Evolutionary conservation across 305 asterid genomes (phyloP).

Genomic region (Euphrasia arctica): DNA sequence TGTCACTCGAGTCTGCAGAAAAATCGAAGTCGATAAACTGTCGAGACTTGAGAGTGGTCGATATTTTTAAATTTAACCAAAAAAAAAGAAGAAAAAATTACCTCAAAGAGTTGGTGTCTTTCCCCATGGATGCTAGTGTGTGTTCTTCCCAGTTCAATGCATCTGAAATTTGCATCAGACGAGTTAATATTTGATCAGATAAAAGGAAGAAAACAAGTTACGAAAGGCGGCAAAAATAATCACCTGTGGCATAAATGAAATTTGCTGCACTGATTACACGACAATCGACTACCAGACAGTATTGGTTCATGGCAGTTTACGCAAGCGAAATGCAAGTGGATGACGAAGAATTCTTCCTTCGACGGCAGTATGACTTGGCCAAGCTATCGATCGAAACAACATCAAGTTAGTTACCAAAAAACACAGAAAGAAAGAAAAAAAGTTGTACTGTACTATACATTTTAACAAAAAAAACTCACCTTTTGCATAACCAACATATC

Average conservation of each 20-base stretch:
- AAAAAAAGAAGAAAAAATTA: conserved; percentile 24
- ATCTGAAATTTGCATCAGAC: conserved; percentile 38
- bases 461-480: conserved; percentile 34
- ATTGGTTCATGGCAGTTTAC: conserved; percentile 51
- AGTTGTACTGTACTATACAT: not conserved
- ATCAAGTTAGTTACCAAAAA: conserved; percentile 8
- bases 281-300: conserved; percentile 52
- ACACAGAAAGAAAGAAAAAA: not conserved
- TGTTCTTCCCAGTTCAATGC: conserved; percentile 34
- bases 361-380: conserved; percentile 42
- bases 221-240: conserved; percentile 7
- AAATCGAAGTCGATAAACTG: conserved; percentile 10
- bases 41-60: not conserved
- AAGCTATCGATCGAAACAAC: conserved; percentile 42
- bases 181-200: conserved; percentile 12
- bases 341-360: conserved; percentile 62
- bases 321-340: conserved; percentile 57
- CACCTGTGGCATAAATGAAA: conserved; percentile 59
- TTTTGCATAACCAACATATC: conserved; percentile 64
- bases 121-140: conserved; percentile 47
- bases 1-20: conserved; percentile 39
- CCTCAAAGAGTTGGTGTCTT: conserved; percentile 50
- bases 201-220: not conserved
- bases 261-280: conserved; percentile 56
- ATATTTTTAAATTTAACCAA: not conserved